Base-by-base conservation (phyloP, 2,329 filamentous ascomycete genomes). In the Fusarium sp. region DNA sequence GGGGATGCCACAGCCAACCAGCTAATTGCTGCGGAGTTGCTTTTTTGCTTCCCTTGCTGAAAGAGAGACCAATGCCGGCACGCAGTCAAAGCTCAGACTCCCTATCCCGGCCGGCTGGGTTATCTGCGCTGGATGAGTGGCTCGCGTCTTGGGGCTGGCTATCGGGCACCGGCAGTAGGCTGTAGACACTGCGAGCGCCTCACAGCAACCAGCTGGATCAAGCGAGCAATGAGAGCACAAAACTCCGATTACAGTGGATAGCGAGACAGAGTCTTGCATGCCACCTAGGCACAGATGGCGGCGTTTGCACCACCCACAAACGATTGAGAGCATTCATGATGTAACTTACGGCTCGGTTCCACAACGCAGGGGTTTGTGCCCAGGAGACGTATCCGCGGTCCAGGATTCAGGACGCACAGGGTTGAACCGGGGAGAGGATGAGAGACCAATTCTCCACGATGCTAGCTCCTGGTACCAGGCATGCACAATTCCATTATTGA, bases 231-330 rank as follows among this genome's bases (percentile, higher is more conserved):
- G 57, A 72, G 56, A 72, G 42, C 20, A 34, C 60, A 63, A 76
- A 62, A 65, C 63, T 59, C 62, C 64, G 69, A 72, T 73, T 59
- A 56, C 57, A 50, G 64, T 71, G 59, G 52, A 54, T 59, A 73
- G 22, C 24, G 45, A 66, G 45, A 47, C 38, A 73, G 67, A 64
- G 57, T 62, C 71, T 75, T 65, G 66, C 61, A 62, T 69, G 69
- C 37, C 38, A 27, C 65, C 61, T 63, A 69, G 56, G 63, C 69
- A 62, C 62, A 59, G 59, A 57, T n/a, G n/a, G n/a, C 60, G 56
- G 62, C 64, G 74, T 71, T 71, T 71, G 63, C 64, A 54, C 61
- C 47, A 62, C 64, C 72, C 67, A 57, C 69, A 70, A 64, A 61
- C 47, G 69, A 72, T 64, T 29, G 54, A 56, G 64, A 34, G 50